Conservation (phyloP, 495 filamentous ascomycete species). For the Penicillium macrosclerotiorum region DNA sequence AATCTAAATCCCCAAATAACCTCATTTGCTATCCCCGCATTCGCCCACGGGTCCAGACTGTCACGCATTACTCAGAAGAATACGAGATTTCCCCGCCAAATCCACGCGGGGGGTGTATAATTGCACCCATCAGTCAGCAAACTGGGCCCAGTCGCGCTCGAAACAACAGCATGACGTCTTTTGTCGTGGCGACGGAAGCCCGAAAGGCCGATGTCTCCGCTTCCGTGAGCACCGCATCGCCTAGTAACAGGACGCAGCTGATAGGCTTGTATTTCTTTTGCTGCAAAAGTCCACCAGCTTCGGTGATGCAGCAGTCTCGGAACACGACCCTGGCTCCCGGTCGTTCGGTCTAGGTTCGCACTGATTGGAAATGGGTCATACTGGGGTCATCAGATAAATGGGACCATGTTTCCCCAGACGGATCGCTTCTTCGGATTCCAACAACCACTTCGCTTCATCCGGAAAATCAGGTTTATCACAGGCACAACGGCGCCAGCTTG, state of each 20-base stretch:
- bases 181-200: slow-evolving; percentile 9
- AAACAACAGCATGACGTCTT: slow-evolving; percentile 17
- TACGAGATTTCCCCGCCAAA: background rate
- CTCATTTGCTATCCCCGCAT: background rate
- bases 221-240: background rate
- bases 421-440: too few relatives aligned
- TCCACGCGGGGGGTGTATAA: too few relatives aligned
- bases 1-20: too few relatives aligned
- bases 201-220: slow-evolving; percentile 15
- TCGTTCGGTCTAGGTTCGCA: background rate
- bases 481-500: background rate
- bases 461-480: background rate
- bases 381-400: slow-evolving; percentile 1
- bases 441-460: too few relatives aligned
- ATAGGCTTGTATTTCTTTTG: slow-evolving; percentile 12
- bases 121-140: slow-evolving; percentile 23
- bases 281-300: background rate
- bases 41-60: background rate
- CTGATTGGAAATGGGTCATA: background rate
- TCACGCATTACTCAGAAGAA: background rate
- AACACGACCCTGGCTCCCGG: background rate
- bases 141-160: slow-evolving; percentile 11
- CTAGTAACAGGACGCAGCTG: slow-evolving; percentile 10
- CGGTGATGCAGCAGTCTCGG: background rate
- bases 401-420: background rate